Evolutionary conservation across 352 stramenopile genomes (phyloP), one percentile per base, ranked within the genome.

Genomic region (Globisporangium takayamanum): DNA sequence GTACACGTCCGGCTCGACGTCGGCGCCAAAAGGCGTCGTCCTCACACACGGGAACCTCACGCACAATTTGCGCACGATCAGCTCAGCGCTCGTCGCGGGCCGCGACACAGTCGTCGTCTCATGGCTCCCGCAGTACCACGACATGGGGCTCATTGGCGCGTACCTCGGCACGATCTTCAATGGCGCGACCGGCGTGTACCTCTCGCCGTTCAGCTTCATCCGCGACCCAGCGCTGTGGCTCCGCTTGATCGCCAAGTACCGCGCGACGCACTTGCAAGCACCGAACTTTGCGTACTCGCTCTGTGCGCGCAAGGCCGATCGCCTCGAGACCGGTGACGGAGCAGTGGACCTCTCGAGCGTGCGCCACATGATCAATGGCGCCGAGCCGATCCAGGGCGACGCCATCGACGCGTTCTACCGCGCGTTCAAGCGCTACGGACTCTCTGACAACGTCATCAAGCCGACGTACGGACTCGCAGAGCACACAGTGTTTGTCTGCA

Each of bases 71-170:
- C 78, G 76, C 33, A 94, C 92, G 16, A 99, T 99, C 62, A 96
- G 93, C n/a, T 87, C 73, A 18, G 95, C 95, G 46, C 67, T 99
- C 26, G 75, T 91, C 51, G 96, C 95, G 10, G 79, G 67, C 26
- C 67, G 83, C 26, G 82, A 97, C 47, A 99, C 96, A 0, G 79
- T 98, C 5, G 94, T 98, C 16, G 96, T 98, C 5, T 98, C 89
- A 22, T 99, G 97, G 97, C 77, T 99, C 12, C 97, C 97, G 7
- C 96, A 99, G 77, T 99, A 99, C 73, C 98, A 99, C 71, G 98
- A 99, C 74, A 99, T 99, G 97, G 98, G 97, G 7, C 87, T 99
- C 22, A 99, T 99, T 62, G 97, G 97, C 52, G 95, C 89, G 36
- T 92, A 89, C 63, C 64, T 94, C 12, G 82, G 82, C n/a, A 81